Evolutionary conservation across 1,284 basidiomycete genomes (phyloP).

Genomic region (Chalciporus sp.): DNA sequence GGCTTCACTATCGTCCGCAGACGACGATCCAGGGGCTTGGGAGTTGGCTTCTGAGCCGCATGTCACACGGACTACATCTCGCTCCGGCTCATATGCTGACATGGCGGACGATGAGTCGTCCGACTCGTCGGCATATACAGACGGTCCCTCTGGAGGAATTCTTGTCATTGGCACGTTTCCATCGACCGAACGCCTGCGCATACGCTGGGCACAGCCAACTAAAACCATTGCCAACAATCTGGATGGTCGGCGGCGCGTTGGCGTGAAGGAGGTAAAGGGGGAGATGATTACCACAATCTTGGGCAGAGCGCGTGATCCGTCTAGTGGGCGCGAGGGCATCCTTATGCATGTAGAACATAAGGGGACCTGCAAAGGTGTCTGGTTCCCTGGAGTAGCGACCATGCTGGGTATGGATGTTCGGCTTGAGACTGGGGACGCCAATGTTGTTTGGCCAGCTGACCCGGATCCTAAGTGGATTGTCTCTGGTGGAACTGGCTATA

Average conservation of each 20-base stretch:
- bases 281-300: constrained; percentile 64
- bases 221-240: constrained; percentile 50
- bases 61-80: constrained; percentile 60
- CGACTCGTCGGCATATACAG: constrained; percentile 56
- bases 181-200: constrained; percentile 69
- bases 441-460: constrained; percentile 63
- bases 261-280: constrained; percentile 64
- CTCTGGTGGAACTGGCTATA: constrained; percentile 64
- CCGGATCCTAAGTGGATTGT: constrained; percentile 59
- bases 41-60: constrained; percentile 76
- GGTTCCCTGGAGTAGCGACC: constrained; percentile 81
- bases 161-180: constrained; percentile 78
- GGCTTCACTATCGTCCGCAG: constrained; percentile 73
- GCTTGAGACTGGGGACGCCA: constrained; percentile 65
- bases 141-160: constrained; percentile 60
- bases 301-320: constrained; percentile 46
- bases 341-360: constrained; percentile 70
- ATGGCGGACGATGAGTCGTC: constrained; percentile 83
- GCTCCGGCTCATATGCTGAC: constrained; percentile 61
- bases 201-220: constrained; percentile 75
- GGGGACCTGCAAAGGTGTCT: constrained; percentile 70
- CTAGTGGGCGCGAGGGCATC: constrained; percentile 55
- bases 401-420: constrained; percentile 76
- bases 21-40: constrained; percentile 69
- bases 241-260: constrained; percentile 62